Evolutionary conservation across 352 stramenopile species (phyloP), one percentile per base, ranked within the genome.

Genomic region (Lagenidium sp.): DNA sequence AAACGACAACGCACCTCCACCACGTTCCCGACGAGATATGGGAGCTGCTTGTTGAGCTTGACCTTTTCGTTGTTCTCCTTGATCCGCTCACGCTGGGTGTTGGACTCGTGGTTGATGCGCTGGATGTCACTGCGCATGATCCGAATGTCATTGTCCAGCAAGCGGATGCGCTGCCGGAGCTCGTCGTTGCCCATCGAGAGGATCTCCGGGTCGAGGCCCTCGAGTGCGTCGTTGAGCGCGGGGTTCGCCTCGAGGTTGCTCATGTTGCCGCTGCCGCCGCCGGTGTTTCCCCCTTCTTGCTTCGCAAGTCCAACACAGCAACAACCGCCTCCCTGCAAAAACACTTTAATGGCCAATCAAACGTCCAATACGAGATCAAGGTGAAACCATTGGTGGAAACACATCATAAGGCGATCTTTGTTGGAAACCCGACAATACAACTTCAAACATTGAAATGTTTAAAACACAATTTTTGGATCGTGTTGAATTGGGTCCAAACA

Each of bases 21-120:
- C 21, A 99, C 93, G 75, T 99, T 99, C 30, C 89, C 95, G n/a
- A 99, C 96, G 3, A 99, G 68, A 58, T 98, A 99, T 19, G 96
- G 96, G 38, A 99, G 63, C 67, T 98, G 94, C 61, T 98, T 99
- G 74, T 99, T 99, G 21, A 99, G 66, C 69, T 99, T 99, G 51
- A 99, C 93, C 61, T 99, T 99, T 61, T 99, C 96, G 66, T 97
- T 96, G 71, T 99, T 99, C 57, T 99, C 95, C 53, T 97, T 97
- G 65, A 99, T 98, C 15, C 90, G 77, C 41, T 98, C 92, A 15
- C 68, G 72, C 59, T 98, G 94, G 47, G 75, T 84, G 41, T 94
- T 85, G 51, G 75, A 94, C 63, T 98, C 95, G 71, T 98, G 94
- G 49, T 95, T 95, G 48, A 98, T 98, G 44, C 92, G 80, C 57